Evolutionary conservation across 2,329 filamentous ascomycete species (phyloP).

Genomic region (Nothophoma quercina): DNA sequence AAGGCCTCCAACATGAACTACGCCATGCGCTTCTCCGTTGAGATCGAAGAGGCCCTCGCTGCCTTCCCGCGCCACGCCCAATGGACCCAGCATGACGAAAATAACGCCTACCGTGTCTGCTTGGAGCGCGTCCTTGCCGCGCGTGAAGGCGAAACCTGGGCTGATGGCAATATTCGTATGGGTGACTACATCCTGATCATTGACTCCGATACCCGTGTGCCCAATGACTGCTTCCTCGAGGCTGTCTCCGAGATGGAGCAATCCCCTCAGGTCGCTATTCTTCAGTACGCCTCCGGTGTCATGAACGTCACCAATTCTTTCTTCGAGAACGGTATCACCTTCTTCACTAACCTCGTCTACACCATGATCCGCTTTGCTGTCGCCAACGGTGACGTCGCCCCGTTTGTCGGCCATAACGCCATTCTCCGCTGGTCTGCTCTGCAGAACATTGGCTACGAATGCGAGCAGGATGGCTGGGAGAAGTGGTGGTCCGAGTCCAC

Average conservation of each 20-base stretch:
- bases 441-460: conserved; percentile 61
- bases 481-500: conserved; percentile 78
- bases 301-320: conserved; percentile 77
- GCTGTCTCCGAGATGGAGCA: conserved; percentile 84
- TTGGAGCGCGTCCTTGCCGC: conserved; percentile 70
- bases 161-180: conserved; percentile 83
- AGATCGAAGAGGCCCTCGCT: conserved; percentile 67
- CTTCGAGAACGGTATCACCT: conserved; percentile 80
- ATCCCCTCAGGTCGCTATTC: conserved; percentile 78
- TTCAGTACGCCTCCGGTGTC: conserved; percentile 73
- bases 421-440: conserved; percentile 74
- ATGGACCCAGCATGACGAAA: conserved; percentile 47
- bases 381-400: conserved; percentile 74
- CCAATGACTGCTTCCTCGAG: conserved; percentile 78
- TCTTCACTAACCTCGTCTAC: conserved; percentile 82
- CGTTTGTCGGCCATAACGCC: conserved; percentile 81
- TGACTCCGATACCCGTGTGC: conserved; percentile 52
- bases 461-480: conserved; percentile 57
- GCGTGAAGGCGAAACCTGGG: conserved; percentile 72
- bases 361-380: conserved; percentile 75
- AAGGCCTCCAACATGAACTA: conserved; percentile 78
- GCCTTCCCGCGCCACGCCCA: conserved; percentile 28
- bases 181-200: conserved; percentile 82
- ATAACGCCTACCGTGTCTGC: conserved; percentile 39
- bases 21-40: conserved; percentile 67